phyloP scores from a whole-genome alignment of 2,329 filamentous ascomycete genomes.

The Trichoderma polysporum region DNA sequence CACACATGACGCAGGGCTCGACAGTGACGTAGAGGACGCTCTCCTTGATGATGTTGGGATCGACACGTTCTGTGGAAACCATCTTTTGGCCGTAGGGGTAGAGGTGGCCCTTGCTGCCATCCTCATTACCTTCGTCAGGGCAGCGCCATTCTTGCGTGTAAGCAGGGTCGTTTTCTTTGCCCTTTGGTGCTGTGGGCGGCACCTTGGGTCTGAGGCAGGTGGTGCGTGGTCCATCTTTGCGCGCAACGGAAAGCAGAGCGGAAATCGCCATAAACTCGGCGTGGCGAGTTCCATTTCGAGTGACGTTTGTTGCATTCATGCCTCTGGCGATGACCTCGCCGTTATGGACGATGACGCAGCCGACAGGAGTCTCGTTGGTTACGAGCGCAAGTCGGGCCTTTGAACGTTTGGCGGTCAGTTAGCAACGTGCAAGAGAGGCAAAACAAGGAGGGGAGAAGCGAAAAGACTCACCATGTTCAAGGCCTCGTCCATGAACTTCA shows the following conservation, averaged over 20 bases:
- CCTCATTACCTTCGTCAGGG: constrained; percentile 50
- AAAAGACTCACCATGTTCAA: constrained; percentile 71
- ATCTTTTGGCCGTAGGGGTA: constrained; percentile 62
- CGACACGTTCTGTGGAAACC: constrained; percentile 56
- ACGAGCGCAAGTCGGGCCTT: constrained; percentile 82
- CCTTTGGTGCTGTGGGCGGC: constrained; percentile 23
- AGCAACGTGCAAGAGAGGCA: constrained; percentile 19
- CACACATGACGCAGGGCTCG: constrained; percentile 99
- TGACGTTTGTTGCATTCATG: constrained; percentile 96
- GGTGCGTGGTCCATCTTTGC: constrained; percentile 31
- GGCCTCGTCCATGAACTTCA: constrained; percentile 77
- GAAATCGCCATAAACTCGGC: constrained; percentile 89
- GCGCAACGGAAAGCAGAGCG: constrained; percentile 49
- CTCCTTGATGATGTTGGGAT: constrained; percentile 66
- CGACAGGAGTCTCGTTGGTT: constrained; percentile 92
- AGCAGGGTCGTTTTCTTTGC: constrained; percentile 28
- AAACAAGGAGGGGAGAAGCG: neutral
- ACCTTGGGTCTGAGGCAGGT: constrained; percentile 38
- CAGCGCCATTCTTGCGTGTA: constrained; percentile 24
- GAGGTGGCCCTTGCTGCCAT: constrained; percentile 55
- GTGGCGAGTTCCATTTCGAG: constrained; percentile 87
- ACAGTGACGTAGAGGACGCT: constrained; percentile 91
- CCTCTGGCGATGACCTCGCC: constrained; percentile 79
- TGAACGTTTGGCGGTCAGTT: constrained; percentile 20
- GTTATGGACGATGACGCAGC: constrained; percentile 86